These are phyloP conservation scores for Conringia planisiliqua DNA, from an alignment of 345 rosid species.

Conservation along the genomic window DNA sequence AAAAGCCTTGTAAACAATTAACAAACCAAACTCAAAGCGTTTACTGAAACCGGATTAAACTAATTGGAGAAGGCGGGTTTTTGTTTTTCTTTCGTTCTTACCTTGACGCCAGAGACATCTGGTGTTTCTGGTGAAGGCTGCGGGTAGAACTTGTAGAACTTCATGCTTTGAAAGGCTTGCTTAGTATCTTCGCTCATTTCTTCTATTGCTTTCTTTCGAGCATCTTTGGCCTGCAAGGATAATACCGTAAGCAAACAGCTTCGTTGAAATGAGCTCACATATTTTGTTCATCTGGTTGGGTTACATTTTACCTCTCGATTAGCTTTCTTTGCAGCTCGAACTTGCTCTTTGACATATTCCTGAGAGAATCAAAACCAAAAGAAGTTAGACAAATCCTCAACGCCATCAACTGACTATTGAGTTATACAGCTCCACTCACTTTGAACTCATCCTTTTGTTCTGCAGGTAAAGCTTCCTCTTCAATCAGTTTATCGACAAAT, in stretches of 20 bases:
- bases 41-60: not conserved
- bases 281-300: not conserved
- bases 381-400: not conserved
- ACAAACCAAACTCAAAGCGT: not conserved
- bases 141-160: conserved; percentile 95
- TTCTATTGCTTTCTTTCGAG: conserved; percentile 70
- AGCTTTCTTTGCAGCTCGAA: conserved; percentile 83
- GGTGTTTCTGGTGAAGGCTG: conserved; percentile 43
- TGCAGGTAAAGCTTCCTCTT: conserved; percentile 61
- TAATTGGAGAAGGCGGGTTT: not conserved
- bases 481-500: conserved; percentile 55
- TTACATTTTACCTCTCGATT: conserved; percentile 61
- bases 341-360: conserved; percentile 81
- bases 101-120: conserved; percentile 61
- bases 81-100: conserved; percentile 7
- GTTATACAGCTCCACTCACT: conserved; percentile 37
- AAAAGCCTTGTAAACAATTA: not conserved
- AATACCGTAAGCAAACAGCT: conserved; percentile 1
- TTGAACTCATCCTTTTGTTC: conserved; percentile 88
- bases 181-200: conserved; percentile 80
- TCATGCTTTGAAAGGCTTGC: conserved; percentile 62
- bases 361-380: conserved; percentile 22
- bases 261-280: not conserved
- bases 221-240: conserved; percentile 69
- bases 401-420: not conserved